Conservation (phyloP, 306 rosid genomes). For the Quercus glauca region DNA sequence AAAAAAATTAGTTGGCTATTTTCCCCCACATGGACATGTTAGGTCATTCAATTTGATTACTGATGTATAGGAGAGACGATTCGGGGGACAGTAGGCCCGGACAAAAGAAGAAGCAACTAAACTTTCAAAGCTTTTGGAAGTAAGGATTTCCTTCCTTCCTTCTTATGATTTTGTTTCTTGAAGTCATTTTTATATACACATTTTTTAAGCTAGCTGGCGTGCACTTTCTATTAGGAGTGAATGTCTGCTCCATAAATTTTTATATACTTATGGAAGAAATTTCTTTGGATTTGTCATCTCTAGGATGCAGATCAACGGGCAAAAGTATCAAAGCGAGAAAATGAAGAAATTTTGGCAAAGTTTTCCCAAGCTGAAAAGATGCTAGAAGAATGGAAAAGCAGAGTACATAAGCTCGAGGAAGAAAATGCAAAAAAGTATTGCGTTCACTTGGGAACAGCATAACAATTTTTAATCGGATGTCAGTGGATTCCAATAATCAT, state of each 20-base stretch:
- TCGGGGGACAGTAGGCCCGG: constrained; percentile 65
- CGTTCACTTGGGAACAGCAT: constrained; percentile 87
- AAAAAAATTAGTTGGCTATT: too few relatives aligned
- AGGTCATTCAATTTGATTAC: constrained; percentile 6
- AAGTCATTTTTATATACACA: not conserved
- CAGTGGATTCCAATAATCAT: constrained; percentile 88
- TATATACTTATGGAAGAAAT: too few relatives aligned
- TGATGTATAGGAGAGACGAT: constrained; percentile 52
- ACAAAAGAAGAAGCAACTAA: constrained; percentile 70
- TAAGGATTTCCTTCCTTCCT: constrained; percentile 14
- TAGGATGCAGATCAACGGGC: constrained; percentile 70
- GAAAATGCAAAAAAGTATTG: constrained; percentile 79
- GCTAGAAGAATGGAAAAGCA: constrained; percentile 73
- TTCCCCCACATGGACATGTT: not conserved
- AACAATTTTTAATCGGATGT: constrained; percentile 92
- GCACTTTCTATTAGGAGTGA: not conserved
- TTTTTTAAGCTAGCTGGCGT: not conserved
- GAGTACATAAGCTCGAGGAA: constrained; percentile 88
- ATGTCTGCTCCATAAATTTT: too few relatives aligned
- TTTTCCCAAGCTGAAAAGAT: constrained; percentile 72
- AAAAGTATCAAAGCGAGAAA: constrained; percentile 53
- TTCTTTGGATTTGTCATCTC: constrained; percentile 1
- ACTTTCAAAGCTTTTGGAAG: constrained; percentile 63
- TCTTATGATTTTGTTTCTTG: not conserved
- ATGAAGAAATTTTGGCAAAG: constrained; percentile 62